Conservation (phyloP, 148 eudicot genomes). For the Silene uniflora region DNA sequence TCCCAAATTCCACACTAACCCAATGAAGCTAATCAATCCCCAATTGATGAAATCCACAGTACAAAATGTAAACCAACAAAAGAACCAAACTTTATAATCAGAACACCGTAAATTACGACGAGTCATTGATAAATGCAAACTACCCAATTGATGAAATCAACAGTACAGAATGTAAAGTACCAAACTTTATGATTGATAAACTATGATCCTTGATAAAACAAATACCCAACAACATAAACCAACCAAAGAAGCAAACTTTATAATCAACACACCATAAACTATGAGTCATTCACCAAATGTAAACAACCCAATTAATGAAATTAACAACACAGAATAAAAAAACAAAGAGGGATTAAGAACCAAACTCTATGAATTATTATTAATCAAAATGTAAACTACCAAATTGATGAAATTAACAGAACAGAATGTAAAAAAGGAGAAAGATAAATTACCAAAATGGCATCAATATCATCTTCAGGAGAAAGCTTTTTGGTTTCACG, state of each 20-base stretch:
- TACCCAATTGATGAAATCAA: too few species aligned
- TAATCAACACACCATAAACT: constrained; percentile 7
- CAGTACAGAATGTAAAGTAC: too few species aligned
- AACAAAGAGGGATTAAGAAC: constrained; percentile 1
- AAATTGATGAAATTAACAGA: not conserved
- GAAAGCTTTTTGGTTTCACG: constrained; percentile 82
- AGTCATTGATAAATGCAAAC: not conserved
- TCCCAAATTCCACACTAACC: constrained; percentile 9
- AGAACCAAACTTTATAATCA: constrained; percentile 10
- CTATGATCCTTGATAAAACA: too few species aligned
- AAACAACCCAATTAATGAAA: too few species aligned
- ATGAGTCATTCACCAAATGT: not conserved
- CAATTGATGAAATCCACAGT: too few species aligned
- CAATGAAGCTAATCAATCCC: not conserved
- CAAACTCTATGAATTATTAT: not conserved
- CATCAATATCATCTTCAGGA: constrained; percentile 97
- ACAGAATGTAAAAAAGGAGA: not conserved
- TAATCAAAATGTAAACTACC: constrained; percentile 1
- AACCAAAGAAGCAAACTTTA: constrained; percentile 11
- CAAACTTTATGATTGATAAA: not conserved
- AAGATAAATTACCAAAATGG: constrained; percentile 59
- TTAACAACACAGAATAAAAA: too few species aligned
- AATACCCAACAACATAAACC: constrained; percentile 18
- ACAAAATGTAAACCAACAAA: too few species aligned
- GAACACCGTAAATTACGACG: constrained; percentile 5